Evolutionary conservation across 441 rosid species (phyloP), one percentile per base, ranked within the genome.

Genomic region (Viola pubescens): DNA sequence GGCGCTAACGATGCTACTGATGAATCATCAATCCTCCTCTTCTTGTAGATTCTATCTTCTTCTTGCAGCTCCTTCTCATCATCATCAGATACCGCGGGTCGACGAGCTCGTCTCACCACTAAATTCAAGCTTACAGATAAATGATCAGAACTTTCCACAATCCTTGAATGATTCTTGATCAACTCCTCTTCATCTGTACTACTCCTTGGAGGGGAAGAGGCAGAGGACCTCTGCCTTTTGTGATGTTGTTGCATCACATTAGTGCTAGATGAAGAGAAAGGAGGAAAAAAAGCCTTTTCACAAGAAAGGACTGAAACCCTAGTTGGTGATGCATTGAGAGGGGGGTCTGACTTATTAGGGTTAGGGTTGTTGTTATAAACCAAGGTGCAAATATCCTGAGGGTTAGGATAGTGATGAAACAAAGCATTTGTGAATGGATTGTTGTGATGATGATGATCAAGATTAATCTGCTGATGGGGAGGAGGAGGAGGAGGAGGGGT

Each of bases 81-180:
- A 14, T 65, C 71, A 9, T 58, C 72, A 0, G 75, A 58, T 42
- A 50, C 47, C 39, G 75, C 62, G 0, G 84, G n/a, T n/a, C n/a
- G 77, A 44, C 69, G 58, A 52, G 73, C 65, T 60, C 77, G 66
- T 69, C 73, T 83, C 67, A 84, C 73, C 47, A 79, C 69, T 52
- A 85, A 72, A 72, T 81, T 85, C 80, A 85, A 78, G 74, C 86
- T 82, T 57, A 75, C 80, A 0, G 87, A 67, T 44, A n/a, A n/a
- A 75, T 83, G 84, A n/a, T 74, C 66, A 56, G 65, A 70, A 34
- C 52, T 70, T 67, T 64, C 74, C 69, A 59, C 19, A 52, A 59
- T 54, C 64, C 62, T 52, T 14, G 66, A 59, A 63, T 69, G 70
- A 64, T 76, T 70, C 52, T 19, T 19, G 26, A 19, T 1, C 26